Evolutionary conservation across 1,139 yeast genomes (phyloP), one percentile per base, ranked within the genome.

Genomic region (Pichia terricola): DNA sequence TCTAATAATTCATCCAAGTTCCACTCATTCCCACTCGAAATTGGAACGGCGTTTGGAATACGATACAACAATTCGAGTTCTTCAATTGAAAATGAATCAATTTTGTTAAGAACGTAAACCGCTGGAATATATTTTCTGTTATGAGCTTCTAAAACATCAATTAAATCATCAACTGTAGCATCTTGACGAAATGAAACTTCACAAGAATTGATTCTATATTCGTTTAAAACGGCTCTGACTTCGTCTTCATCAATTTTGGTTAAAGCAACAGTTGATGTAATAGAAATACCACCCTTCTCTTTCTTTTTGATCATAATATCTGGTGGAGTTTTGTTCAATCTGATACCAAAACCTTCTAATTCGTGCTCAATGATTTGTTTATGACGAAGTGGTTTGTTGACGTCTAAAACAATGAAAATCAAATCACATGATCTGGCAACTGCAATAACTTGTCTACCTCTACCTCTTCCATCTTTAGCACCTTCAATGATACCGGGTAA

Each of bases 401-500:
- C 98, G 62, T 91, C 99, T 60, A 91, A 71, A 4, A 91, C 95
- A 60, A 91, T 85, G 63, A 91, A 91, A 45, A 91, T 76, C 58
- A 94, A 69, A 62, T 91, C 89, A 58, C 96, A 94, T 5, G 96
- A 86, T 64, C 98, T 77, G 5, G 98, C 97, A 46, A 89, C 97
- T 0, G 98, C 98, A 67, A 91, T 91, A 48, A 91, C 98, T 68
- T 91, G 98, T 57, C 81, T 85, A 75, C 99, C 99, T 71, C 99
- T 80, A 70, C 99, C 98, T 65, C 89, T 85, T 67, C 98, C 98
- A 60, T 91, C 97, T 57, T 89, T 89, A 46, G 98, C 99, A 65
- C 98, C 98, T 66, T 94, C 97, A 56, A 91, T 91, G 59, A 91
- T 91, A 63, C 99, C 99, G 3, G 99, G 99, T 57, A 91, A 74